phyloP scores from a whole-genome alignment of 2,329 filamentous ascomycete genomes.

The Hymenotorrendiella dingleyae region DNA sequence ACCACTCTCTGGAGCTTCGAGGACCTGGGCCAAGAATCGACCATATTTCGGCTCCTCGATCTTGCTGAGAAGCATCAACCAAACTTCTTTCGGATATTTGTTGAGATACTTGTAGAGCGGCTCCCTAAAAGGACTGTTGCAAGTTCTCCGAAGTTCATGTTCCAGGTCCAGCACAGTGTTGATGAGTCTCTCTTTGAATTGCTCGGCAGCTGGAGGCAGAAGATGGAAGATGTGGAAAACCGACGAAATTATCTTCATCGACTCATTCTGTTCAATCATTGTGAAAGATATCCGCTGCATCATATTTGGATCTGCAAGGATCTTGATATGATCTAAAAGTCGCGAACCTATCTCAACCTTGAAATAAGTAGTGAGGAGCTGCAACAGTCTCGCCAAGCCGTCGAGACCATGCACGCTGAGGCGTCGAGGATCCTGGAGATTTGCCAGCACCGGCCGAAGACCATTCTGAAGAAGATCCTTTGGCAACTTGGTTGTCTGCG shows the following conservation, averaged over 20 bases:
- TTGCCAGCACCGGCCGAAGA: slow-evolving; percentile 89
- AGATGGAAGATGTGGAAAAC: slow-evolving; percentile 97
- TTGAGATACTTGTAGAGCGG: slow-evolving; percentile 92
- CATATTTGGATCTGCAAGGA: slow-evolving; percentile 72
- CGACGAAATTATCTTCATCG: slow-evolving; percentile 91
- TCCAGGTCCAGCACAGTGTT: slow-evolving; percentile 88
- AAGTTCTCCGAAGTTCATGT: slow-evolving; percentile 74
- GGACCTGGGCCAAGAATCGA: slow-evolving; percentile 81
- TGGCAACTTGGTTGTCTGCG: slow-evolving; percentile 83
- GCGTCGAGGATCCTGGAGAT: slow-evolving; percentile 87
- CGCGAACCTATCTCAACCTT: slow-evolving; percentile 96
- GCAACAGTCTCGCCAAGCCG: slow-evolving; percentile 81
- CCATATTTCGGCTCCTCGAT: slow-evolving; percentile 84
- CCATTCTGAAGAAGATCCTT: slow-evolving; percentile 95
- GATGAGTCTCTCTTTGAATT: slow-evolving; percentile 85
- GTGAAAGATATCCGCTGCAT: slow-evolving; percentile 91
- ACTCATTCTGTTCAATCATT: slow-evolving; percentile 83
- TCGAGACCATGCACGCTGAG: slow-evolving; percentile 85
- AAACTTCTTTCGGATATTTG: slow-evolving; percentile 83
- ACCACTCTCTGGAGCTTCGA: slow-evolving; percentile 68
- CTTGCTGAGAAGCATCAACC: slow-evolving; percentile 70
- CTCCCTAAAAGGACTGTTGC: slow-evolving; percentile 83
- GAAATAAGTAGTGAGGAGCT: slow-evolving; percentile 94
- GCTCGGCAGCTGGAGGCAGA: slow-evolving; percentile 81
- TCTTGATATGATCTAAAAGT: slow-evolving; percentile 88